Evolutionary conservation across 495 filamentous ascomycete genomes (phyloP).

Genomic region (Tuber calosporum): DNA sequence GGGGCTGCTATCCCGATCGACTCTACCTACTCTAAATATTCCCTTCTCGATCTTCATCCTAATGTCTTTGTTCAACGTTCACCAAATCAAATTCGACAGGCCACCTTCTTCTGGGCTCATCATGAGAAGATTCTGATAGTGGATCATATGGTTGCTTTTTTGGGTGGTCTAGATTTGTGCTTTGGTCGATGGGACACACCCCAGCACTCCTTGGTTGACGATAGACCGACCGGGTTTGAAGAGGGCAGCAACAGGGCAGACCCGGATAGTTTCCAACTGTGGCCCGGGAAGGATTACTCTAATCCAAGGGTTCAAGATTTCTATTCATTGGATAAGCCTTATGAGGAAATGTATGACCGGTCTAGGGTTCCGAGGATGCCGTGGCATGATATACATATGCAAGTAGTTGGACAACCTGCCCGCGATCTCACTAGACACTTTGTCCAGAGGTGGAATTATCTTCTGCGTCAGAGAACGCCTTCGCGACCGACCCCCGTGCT

Average conservation of each 20-base stretch:
- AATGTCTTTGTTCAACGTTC: conserved; percentile 95
- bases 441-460: conserved; percentile 98
- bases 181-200: conserved; percentile 97
- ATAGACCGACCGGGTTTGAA: conserved; percentile 94
- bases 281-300: conserved; percentile 97
- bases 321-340: conserved; percentile 85
- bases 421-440: conserved; percentile 93
- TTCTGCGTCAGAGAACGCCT: conserved; percentile 86
- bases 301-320: conserved; percentile 95
- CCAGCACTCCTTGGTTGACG: conserved; percentile 80
- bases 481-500: conserved; percentile 90
- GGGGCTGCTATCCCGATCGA: conserved; percentile 97
- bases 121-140: conserved; percentile 96
- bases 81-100: conserved; percentile 95
- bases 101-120: conserved; percentile 99
- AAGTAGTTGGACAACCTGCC: conserved; percentile 92
- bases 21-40: conserved; percentile 98
- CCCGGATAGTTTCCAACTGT: conserved; percentile 88
- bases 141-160: conserved; percentile 92
- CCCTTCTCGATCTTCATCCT: conserved; percentile 86
- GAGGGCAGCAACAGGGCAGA: conserved; percentile 62
- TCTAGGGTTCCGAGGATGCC: conserved; percentile 86
- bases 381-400: conserved; percentile 99
- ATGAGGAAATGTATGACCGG: conserved; percentile 98
- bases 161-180: conserved; percentile 94